A percentile compares a stretch with the other conserved stretches of the same genome.
These are phyloP conservation scores for Blastocystis sp. DNA, from an alignment of 352 stramenopile genomes.

Conservation along the genomic window DNA sequence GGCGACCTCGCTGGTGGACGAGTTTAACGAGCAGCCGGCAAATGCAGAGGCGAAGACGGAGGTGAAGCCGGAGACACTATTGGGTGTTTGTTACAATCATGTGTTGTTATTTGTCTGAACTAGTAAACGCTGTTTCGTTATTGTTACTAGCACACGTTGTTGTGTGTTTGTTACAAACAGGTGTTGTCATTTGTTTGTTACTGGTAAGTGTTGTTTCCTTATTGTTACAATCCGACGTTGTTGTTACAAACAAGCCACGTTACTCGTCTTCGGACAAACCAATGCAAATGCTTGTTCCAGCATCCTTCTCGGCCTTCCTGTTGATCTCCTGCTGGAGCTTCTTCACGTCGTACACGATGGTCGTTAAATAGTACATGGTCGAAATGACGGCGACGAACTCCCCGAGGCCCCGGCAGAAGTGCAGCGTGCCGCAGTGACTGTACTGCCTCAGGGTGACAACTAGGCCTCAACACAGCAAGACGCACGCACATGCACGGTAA, in stretches of 20 bases:
- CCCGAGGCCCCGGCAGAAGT: neutral
- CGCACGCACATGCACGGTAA: neutral
- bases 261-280: neutral
- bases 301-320: neutral
- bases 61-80: too few relatives aligned
- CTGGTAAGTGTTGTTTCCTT: too few relatives aligned
- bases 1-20: slow-evolving; percentile 19
- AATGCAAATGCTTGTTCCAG: neutral
- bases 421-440: neutral
- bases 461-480: neutral
- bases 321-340: neutral
- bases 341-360: slow-evolving; percentile 33
- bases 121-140: too few relatives aligned
- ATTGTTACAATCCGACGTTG: too few relatives aligned
- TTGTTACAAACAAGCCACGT: neutral
- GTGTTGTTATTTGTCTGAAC: too few relatives aligned
- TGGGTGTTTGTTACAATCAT: too few relatives aligned
- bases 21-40: slow-evolving; percentile 2
- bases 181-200: too few relatives aligned
- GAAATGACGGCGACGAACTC: slow-evolving; percentile 18
- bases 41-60: neutral
- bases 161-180: too few relatives aligned
- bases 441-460: neutral
- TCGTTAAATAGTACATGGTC: slow-evolving; percentile 32
- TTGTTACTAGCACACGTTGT: too few relatives aligned